These are phyloP conservation scores for Leucocoprinus leucothites DNA, from an alignment of 768 basidiomycete genomes.

Conservation along the genomic window DNA sequence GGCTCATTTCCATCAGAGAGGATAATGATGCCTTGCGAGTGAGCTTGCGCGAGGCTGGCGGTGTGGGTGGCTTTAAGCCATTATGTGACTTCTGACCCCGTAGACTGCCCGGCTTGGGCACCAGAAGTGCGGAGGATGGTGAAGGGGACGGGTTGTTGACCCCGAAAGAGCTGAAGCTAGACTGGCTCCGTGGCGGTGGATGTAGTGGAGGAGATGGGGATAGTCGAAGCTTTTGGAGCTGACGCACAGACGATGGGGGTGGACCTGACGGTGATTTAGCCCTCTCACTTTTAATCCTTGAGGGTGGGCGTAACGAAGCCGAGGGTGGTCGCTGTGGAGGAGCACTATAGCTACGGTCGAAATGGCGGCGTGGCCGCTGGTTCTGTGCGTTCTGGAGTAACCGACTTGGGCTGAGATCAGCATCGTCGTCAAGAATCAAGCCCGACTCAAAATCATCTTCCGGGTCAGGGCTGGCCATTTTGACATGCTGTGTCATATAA, in stretches of 20 bases:
- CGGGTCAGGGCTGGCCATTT: conserved; percentile 55
- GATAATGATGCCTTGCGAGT: conserved; percentile 79
- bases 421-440: conserved; percentile 79
- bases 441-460: conserved; percentile 89
- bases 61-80: conserved; percentile 73
- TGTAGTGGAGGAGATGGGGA: conserved; percentile 69
- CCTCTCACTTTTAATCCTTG: conserved; percentile 57
- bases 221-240: conserved; percentile 62
- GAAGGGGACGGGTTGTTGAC: conserved; percentile 48
- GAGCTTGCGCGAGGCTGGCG: conserved; percentile 62
- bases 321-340: conserved; percentile 48
- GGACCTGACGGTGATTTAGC: conserved; percentile 73
- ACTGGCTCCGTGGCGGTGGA: conserved; percentile 55
- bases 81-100: conserved; percentile 84
- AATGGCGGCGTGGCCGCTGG: conserved; percentile 37
- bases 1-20: conserved; percentile 53
- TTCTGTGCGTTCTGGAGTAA: conserved; percentile 51
- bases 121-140: conserved; percentile 47
- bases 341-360: conserved; percentile 56
- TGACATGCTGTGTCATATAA: conserved; percentile 34
- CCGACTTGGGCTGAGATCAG: conserved; percentile 77
- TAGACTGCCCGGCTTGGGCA: conserved; percentile 70
- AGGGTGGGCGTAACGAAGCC: conserved; percentile 52
- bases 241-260: conserved; percentile 65
- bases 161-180: conserved; percentile 51